phyloP scores from a whole-genome alignment of 345 rosid species.

The Populus alba region DNA sequence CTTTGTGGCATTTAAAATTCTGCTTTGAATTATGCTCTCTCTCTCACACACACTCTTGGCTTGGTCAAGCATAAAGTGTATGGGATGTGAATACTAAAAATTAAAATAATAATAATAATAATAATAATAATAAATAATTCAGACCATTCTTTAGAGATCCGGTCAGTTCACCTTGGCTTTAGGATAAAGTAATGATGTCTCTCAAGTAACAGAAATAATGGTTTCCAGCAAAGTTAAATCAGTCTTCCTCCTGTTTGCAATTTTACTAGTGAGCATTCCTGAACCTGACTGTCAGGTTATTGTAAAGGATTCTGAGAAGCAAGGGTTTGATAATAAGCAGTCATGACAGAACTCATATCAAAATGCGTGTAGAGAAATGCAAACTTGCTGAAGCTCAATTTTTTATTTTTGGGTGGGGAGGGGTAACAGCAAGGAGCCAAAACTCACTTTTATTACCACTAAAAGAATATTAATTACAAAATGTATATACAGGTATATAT shows the following conservation, averaged over 20 bases:
- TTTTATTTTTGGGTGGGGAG: not conserved
- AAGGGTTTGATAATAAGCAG: not conserved
- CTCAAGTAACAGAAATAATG: not conserved
- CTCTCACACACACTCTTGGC: not conserved
- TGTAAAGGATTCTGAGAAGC: not conserved
- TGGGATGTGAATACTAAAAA: not conserved
- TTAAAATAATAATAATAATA: not conserved
- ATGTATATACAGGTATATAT: conserved; percentile 35
- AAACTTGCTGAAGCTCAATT: not conserved
- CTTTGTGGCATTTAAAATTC: not conserved
- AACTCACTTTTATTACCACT: conserved; percentile 41
- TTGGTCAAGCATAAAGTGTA: not conserved
- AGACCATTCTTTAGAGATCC: not conserved
- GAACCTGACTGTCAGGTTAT: not conserved
- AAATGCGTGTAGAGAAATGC: not conserved
- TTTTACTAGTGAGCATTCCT: not conserved
- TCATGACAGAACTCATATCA: not conserved
- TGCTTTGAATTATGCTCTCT: not conserved
- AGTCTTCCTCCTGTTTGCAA: not conserved
- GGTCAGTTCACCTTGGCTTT: not conserved
- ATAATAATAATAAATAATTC: too few species aligned
- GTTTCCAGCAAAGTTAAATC: not conserved
- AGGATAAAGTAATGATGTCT: not conserved
- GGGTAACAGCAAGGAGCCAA: not conserved
- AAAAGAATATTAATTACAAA: conserved; percentile 52